Conservation (phyloP, 257 asterid genomes). For the Solanum virginianum region DNA sequence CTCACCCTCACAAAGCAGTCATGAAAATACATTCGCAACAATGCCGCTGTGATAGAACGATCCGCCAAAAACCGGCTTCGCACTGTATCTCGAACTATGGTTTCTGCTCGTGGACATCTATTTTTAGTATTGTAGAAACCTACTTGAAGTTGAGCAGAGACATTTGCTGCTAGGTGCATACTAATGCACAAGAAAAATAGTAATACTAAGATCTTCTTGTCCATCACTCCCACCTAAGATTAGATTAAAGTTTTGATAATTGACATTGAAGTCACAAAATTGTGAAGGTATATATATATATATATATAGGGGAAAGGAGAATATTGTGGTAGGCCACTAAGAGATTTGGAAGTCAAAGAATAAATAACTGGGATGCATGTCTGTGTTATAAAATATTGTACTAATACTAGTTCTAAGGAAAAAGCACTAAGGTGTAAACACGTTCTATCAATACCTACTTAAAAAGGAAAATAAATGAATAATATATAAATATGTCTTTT, state of each 20-base stretch:
- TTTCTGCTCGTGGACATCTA: constrained; percentile 43
- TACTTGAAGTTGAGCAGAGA: constrained; percentile 34
- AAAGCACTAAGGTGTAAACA: neutral
- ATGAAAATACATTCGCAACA: constrained; percentile 79
- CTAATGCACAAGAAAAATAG: constrained; percentile 10
- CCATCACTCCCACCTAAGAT: constrained; percentile 8
- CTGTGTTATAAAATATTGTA: neutral
- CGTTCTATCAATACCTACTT: no score
- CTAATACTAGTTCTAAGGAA: neutral
- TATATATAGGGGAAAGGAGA: neutral
- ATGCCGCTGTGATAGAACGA: constrained; percentile 54
- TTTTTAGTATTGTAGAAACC: constrained; percentile 39
- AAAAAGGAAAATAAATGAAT: no score
- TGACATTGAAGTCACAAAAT: neutral
- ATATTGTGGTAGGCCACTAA: neutral
- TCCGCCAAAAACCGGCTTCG: constrained; percentile 26
- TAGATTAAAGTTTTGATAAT: neutral
- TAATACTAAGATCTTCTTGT: neutral
- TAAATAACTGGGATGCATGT: neutral
- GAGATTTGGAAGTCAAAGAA: neutral
- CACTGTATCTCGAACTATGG: constrained; percentile 37
- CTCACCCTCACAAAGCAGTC: constrained; percentile 70
- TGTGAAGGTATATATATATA: neutral
- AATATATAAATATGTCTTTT: no score
- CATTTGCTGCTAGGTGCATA: constrained; percentile 4